phyloP scores from a whole-genome alignment of 306 rosid genomes.

The Macrotyloma uniflorum region DNA sequence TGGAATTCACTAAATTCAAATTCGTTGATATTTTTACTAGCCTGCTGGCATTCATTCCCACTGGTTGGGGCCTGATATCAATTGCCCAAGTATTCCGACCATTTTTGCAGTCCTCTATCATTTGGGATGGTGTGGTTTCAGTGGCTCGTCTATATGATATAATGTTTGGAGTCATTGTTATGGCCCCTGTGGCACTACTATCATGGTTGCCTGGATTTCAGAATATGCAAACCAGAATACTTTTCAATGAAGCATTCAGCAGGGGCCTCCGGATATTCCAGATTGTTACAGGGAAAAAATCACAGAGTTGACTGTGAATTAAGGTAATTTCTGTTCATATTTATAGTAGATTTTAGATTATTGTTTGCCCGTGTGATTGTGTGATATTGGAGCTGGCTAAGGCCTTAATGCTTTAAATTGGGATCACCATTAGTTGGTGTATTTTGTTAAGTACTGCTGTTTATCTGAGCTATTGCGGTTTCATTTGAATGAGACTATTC shows the following conservation, averaged over 20 bases:
- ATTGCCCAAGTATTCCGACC: constrained; percentile 56
- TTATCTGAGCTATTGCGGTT: neutral
- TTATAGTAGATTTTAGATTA: constrained; percentile 19
- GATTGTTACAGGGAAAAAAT: constrained; percentile 60
- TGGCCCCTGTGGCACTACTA: constrained; percentile 54
- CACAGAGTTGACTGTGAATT: constrained; percentile 51
- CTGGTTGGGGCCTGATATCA: constrained; percentile 56
- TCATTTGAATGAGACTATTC: neutral
- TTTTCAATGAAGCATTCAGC: constrained; percentile 61
- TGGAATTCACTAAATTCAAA: constrained; percentile 47
- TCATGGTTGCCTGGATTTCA: constrained; percentile 62
- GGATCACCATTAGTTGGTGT: neutral
- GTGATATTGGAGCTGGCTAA: neutral
- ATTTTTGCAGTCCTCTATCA: constrained; percentile 43
- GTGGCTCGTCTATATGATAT: constrained; percentile 56
- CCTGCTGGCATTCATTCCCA: constrained; percentile 57
- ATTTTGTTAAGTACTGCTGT: neutral
- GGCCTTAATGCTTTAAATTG: neutral
- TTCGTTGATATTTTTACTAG: constrained; percentile 53
- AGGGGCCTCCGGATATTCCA: constrained; percentile 60
- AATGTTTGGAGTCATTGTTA: constrained; percentile 49
- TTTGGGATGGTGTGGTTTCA: constrained; percentile 55
- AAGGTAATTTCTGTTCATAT: constrained; percentile 54
- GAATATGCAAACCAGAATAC: constrained; percentile 58
- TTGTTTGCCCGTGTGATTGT: constrained; percentile 14